Conservation (phyloP, 2,329 filamentous ascomycete species). For the Xylaria polymorpha region DNA sequence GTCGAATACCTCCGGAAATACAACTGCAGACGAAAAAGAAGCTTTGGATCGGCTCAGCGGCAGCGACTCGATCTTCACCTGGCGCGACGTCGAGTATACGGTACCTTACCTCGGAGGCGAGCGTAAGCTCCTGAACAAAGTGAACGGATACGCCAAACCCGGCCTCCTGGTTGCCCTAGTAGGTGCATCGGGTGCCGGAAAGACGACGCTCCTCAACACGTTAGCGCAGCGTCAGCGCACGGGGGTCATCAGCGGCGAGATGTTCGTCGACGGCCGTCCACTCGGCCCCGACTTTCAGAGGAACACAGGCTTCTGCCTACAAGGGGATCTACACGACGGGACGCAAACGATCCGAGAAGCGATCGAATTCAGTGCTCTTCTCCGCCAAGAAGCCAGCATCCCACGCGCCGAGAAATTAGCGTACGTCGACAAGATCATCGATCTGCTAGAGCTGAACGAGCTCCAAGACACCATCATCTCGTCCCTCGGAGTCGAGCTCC, state of each 20-base stretch:
- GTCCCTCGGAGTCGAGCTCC: slow-evolving; percentile 74
- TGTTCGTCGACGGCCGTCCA: slow-evolving; percentile 75
- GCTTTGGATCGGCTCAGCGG: slow-evolving; percentile 61
- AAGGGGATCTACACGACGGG: slow-evolving; percentile 77
- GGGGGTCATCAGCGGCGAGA: slow-evolving; percentile 73
- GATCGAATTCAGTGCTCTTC: slow-evolving; percentile 80
- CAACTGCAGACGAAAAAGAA: slow-evolving; percentile 47
- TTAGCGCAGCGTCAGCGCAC: slow-evolving; percentile 75
- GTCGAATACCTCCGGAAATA: slow-evolving; percentile 39
- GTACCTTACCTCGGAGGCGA: slow-evolving; percentile 74
- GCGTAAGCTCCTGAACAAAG: slow-evolving; percentile 72
- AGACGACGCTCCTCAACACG: slow-evolving; percentile 84
- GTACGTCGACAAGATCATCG: slow-evolving; percentile 94
- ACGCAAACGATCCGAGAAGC: slow-evolving; percentile 88
- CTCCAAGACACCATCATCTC: slow-evolving; percentile 75
- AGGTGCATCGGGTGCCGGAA: slow-evolving; percentile 84
- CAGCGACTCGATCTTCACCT: slow-evolving; percentile 76
- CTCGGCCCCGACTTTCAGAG: slow-evolving; percentile 74
- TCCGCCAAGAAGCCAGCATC: slow-evolving; percentile 83
- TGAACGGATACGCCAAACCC: slow-evolving; percentile 83
- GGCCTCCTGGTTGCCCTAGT: slow-evolving; percentile 84
- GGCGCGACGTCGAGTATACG: slow-evolving; percentile 76
- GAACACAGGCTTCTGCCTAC: slow-evolving; percentile 77
- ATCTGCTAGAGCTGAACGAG: slow-evolving; percentile 78
- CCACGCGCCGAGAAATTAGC: slow-evolving; percentile 80